Percentiles rank a stretch among this genome's conserved stretches.
Conservation (phyloP, 176 grass and related monocot genomes). For the Pontederia paniculata region DNA sequence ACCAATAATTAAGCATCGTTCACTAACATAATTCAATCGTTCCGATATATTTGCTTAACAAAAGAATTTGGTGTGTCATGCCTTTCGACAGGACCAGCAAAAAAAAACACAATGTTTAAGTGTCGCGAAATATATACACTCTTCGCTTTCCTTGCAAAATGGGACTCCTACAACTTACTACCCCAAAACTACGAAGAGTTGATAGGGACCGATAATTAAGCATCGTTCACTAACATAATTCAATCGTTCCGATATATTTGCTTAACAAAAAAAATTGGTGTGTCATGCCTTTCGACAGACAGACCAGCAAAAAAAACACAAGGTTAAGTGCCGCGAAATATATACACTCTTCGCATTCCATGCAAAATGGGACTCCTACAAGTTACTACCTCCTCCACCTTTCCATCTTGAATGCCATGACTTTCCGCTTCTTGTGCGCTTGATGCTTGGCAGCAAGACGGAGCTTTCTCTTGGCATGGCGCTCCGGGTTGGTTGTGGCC, state of each 20-base stretch:
- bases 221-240: too few relatives aligned
- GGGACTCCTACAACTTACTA: constrained; percentile 27
- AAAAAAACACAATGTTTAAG: neutral
- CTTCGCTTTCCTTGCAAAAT: neutral
- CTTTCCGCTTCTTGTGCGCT: constrained; percentile 65
- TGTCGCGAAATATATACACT: neutral
- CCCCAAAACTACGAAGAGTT: constrained; percentile 18
- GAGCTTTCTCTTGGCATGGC: constrained; percentile 70
- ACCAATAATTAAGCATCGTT: too few relatives aligned
- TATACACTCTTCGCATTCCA: neutral
- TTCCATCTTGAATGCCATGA: constrained; percentile 60
- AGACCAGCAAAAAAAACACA: neutral
- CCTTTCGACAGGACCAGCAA: too few relatives aligned
- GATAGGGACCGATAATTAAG: too few relatives aligned
- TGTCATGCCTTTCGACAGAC: too few relatives aligned
- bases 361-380: neutral
- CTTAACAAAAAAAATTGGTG: too few relatives aligned
- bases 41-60: too few relatives aligned
- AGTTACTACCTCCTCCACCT: constrained; percentile 56
- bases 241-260: too few relatives aligned
- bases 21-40: too few relatives aligned
- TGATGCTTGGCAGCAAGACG: constrained; percentile 45
- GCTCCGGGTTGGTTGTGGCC: constrained; percentile 54
- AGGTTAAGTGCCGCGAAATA: neutral
- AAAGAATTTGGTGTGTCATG: too few relatives aligned